Evolutionary conservation across 169 alveolate genomes (phyloP), one percentile per base, ranked within the genome.

Genomic region (Plasmodium falciparum): DNA sequence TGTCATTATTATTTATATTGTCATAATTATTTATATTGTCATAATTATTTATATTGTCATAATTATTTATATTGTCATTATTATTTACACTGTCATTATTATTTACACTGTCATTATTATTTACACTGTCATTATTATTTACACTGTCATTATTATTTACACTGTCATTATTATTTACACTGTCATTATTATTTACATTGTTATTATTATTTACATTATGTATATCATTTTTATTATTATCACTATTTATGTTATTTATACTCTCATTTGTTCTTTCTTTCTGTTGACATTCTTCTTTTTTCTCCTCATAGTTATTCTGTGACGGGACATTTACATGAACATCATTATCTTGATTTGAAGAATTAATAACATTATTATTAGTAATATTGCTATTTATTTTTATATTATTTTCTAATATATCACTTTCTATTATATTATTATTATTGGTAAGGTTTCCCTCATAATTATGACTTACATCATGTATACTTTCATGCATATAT

Each of bases 271-370:
- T 49, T 49, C 20, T 24, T n/a, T 66, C 56, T 39, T 13, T 61
- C 11, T 74, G 63, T 17, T 61, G 24, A 4, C 24, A 43, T 8
- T 17, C 52, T 59, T 74, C 74, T 59, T 74, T 74, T 9, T 66
- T 61, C 15, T 26, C 24, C 9, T 0, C 12, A 39, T 29, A 3
- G 3, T 45, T 74, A 61, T 8, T 22, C 20, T 8, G 74, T 5
- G 29, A 6, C 58, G 67, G 12, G 22, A 20, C 11, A 17, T 1
- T 62, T 49, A 59, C 24, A 24, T 24, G 49, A 26, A 22, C 29
- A 62, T 49, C 17, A 20, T 20, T 65, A 74, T 59, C 33, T 17
- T 15, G 33, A 63, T 59, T 61, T 39, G 47, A 39, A 39, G 47
- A 39, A 56, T 73, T 52, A 26, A 29, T 54, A 22, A 47, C 33